These are phyloP conservation scores for Pezicula radicicola DNA, from an alignment of 2,329 filamentous ascomycete genomes.

Conservation along the genomic window DNA sequence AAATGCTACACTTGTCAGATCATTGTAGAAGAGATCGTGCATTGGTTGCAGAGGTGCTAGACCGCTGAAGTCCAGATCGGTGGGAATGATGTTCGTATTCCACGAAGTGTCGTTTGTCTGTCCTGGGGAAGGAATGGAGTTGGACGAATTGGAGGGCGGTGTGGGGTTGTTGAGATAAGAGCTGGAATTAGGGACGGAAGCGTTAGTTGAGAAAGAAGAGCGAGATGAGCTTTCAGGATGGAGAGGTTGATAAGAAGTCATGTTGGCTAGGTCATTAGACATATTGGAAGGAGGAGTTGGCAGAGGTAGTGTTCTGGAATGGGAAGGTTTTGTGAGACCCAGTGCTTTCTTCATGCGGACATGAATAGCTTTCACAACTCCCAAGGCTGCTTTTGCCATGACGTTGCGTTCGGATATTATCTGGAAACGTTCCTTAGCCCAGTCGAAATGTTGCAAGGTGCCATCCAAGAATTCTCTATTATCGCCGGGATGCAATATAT, in stretches of 20 bases:
- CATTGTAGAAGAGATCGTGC: constrained; percentile 54
- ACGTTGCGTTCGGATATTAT: constrained; percentile 51
- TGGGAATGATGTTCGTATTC: constrained; percentile 23
- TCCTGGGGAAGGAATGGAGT: constrained; percentile 3
- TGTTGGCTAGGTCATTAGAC: not conserved
- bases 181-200: not conserved
- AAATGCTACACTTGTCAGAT: constrained; percentile 37
- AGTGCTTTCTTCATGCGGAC: constrained; percentile 50
- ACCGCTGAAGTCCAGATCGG: constrained; percentile 45
- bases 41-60: constrained; percentile 56
- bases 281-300: constrained; percentile 1
- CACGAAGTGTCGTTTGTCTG: constrained; percentile 14
- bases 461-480: constrained; percentile 44
- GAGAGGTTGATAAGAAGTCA: not conserved
- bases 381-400: constrained; percentile 50
- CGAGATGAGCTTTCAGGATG: constrained; percentile 1
- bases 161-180: not conserved
- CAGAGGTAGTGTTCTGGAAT: not conserved
- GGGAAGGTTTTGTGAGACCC: not conserved
- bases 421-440: constrained; percentile 56
- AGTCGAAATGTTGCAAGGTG: constrained; percentile 54
- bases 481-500: constrained; percentile 57
- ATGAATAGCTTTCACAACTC: constrained; percentile 53
- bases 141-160: not conserved
- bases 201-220: constrained; percentile 2